Evolutionary conservation across 176 grass and related monocot genomes (phyloP), one percentile per base, ranked within the genome.

Genomic region (Triticum timopheevii): DNA sequence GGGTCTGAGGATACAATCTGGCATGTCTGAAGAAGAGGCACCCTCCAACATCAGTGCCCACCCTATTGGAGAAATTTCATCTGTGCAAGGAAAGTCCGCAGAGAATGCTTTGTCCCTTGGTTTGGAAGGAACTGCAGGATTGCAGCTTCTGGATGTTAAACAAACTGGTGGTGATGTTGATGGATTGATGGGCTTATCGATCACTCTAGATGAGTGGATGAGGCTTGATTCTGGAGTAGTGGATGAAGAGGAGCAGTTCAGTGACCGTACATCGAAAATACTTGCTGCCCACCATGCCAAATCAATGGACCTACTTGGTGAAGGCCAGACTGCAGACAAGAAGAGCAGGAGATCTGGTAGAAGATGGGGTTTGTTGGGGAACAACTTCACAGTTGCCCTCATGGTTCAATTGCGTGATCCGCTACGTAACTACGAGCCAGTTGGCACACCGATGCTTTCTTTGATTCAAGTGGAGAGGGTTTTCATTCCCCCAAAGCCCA

Each of bases 381-480:
- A 94, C 87, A 99, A 90, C 79, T 99, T 99, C 20, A 99, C 97
- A 3, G 97, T 96, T 90, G 94, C 97, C 50, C 84, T 99, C 5
- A 99, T 96, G 97, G 90, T 99, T 81, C 97, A 99, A 72, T 81
- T 99, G 69, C 88, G 97, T 10, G 94, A 99, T 42, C 97, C 97
- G 4, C 36, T 94, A 40, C 92, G 97, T 65, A 96, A 99, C 58
- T 96, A 94, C 22, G 97, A 99, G 58, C 92, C 94, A 33, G 94
- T 99, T 31, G 97, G 97, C 42, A 92, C 92, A 23, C 97, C 94
- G 25, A 99, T 99, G 94, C 94, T 99, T 74, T 61, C 97, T 50
- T 87, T 99, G 84, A 93, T 99, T 89, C 97, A 99, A 87, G 97
- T 99, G 27, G 97, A 99, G 76, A 90, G 97, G 38, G 94, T 99